Evolutionary conservation across 345 rosid genomes (phyloP).

Genomic region (Corymbia maculata): DNA sequence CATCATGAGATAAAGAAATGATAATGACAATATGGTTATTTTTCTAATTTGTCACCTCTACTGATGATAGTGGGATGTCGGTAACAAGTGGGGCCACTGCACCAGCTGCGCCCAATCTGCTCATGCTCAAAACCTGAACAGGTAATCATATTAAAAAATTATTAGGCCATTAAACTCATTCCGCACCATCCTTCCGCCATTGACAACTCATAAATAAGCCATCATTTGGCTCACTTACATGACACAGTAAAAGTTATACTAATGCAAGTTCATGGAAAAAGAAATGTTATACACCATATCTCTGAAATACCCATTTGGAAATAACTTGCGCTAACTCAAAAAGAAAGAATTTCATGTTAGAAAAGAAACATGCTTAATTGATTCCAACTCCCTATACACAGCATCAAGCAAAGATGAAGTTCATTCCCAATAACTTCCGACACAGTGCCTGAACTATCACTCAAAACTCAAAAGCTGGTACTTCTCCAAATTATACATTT

Average conservation of each 20-base stretch:
- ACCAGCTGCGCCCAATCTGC: conserved; percentile 96
- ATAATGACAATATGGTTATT: background rate
- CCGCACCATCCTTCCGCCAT: background rate
- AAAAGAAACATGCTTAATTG: background rate
- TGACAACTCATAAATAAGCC: background rate
- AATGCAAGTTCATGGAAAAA: background rate
- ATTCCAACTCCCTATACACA: background rate
- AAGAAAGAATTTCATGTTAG: background rate
- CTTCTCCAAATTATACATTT: background rate
- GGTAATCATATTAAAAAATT: background rate
- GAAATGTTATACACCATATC: background rate
- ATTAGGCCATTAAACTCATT: background rate
- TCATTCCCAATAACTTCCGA: background rate
- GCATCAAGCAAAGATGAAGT: background rate
- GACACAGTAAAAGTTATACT: background rate
- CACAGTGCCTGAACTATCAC: background rate
- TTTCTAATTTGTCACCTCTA: conserved; percentile 50
- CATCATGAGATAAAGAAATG: background rate
- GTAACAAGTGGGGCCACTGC: conserved; percentile 99
- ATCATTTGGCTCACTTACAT: background rate
- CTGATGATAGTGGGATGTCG: conserved; percentile 82
- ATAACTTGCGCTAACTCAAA: background rate
- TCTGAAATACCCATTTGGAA: background rate
- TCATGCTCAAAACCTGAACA: conserved; percentile 94
- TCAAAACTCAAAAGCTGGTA: background rate